Conservation (phyloP, 1,139 yeast genomes). For the Martiniozyma asiatica region DNA sequence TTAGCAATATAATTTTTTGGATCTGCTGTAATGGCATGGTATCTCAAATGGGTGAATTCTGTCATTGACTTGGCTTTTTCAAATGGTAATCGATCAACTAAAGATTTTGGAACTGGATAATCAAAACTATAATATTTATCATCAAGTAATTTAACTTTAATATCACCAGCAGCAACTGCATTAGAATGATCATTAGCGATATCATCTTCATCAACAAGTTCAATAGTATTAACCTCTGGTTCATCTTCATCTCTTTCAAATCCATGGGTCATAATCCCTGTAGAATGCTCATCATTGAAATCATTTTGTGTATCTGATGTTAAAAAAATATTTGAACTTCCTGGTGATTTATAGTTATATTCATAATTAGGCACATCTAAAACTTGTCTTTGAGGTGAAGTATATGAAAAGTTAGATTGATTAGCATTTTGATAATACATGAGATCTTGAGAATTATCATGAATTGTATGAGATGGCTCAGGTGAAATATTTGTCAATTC, state of each 20-base stretch:
- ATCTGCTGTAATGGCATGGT: slow-evolving; percentile 74
- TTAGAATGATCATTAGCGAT: slow-evolving; percentile 11
- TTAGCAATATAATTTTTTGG: slow-evolving; percentile 48
- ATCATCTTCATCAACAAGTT: slow-evolving; percentile 7
- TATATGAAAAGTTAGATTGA: neutral
- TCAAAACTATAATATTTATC: slow-evolving; percentile 67
- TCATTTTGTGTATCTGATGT: slow-evolving; percentile 1
- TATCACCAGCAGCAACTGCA: slow-evolving; percentile 18
- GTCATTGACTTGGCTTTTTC: slow-evolving; percentile 36
- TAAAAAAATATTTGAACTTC: slow-evolving; percentile 5
- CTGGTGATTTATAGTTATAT: slow-evolving; percentile 7
- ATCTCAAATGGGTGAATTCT: slow-evolving; percentile 67
- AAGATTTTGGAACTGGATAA: slow-evolving; percentile 58
- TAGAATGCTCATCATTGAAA: slow-evolving; percentile 8
- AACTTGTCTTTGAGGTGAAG: slow-evolving; percentile 1
- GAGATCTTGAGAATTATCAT: no score
- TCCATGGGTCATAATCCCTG: slow-evolving; percentile 8
- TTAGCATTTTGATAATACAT: no score
- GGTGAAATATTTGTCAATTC: slow-evolving; percentile 1
- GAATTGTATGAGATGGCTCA: neutral
- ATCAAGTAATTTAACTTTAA: slow-evolving; percentile 18
- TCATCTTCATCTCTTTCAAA: slow-evolving; percentile 20
- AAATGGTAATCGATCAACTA: slow-evolving; percentile 41
- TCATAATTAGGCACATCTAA: slow-evolving; percentile 3
- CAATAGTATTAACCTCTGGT: slow-evolving; percentile 14